These are phyloP conservation scores for Alternaria panax DNA, from an alignment of 2,329 filamentous ascomycete species.

Conservation along the genomic window DNA sequence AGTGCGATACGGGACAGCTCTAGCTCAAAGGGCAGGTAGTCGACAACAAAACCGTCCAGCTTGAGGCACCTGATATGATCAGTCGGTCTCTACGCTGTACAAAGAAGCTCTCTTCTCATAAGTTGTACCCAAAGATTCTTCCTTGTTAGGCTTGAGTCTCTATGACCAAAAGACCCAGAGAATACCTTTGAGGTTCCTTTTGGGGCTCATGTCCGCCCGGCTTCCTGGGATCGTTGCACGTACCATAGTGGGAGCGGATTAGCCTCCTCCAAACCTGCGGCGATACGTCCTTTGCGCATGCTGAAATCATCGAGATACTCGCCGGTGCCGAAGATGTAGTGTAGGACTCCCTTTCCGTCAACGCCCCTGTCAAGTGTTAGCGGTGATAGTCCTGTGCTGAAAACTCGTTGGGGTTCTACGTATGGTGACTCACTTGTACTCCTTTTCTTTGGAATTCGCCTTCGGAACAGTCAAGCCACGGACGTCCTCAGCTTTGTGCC, in stretches of 20 bases:
- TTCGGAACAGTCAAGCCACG: constrained; percentile 29
- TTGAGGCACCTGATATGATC: constrained; percentile 27
- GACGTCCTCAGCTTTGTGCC: constrained; percentile 33
- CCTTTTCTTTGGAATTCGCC: constrained; percentile 21
- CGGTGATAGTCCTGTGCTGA: background rate
- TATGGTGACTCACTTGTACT: constrained; percentile 30
- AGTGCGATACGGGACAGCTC: constrained; percentile 34
- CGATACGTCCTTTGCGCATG: constrained; percentile 44
- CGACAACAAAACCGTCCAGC: constrained; percentile 45
- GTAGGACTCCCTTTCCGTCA: constrained; percentile 39
- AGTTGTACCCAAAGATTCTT: background rate
- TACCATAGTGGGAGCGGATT: constrained; percentile 32
- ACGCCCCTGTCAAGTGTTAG: constrained; percentile 27
- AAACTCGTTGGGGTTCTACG: too few species aligned
- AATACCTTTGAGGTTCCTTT: background rate
- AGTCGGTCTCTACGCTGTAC: background rate
- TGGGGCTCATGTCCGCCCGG: background rate
- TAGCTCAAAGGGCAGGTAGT: constrained; percentile 40
- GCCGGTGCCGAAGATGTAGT: constrained; percentile 38
- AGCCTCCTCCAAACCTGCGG: constrained; percentile 30
- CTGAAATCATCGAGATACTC: constrained; percentile 45
- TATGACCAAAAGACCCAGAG: background rate
- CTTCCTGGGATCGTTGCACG: background rate
- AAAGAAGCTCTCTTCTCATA: background rate
- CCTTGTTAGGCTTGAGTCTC: background rate